A percentile compares a stretch with the other conserved stretches of the same genome.
Evolutionary conservation across 495 filamentous ascomycete species (phyloP).

Genomic region (Penicillium fimorum): DNA sequence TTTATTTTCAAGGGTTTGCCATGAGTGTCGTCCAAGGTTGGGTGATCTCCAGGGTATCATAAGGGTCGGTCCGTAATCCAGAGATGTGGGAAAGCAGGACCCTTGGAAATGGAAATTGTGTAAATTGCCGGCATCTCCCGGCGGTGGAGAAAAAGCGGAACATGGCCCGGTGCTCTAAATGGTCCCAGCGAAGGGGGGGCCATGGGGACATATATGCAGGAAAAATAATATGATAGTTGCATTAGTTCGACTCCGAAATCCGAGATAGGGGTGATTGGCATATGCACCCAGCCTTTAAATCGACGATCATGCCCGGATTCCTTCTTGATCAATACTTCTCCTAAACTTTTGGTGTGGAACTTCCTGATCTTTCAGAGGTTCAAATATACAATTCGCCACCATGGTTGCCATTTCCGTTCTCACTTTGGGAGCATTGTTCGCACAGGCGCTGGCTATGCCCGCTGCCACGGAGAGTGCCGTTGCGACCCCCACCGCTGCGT

Average conservation of each 20-base stretch:
- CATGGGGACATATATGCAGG: not conserved
- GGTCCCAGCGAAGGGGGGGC: not conserved
- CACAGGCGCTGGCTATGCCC: constrained; percentile 15
- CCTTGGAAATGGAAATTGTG: not conserved
- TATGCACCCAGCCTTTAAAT: not conserved
- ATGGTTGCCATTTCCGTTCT: constrained; percentile 20
- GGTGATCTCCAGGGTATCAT: not conserved
- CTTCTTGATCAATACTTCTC: not conserved
- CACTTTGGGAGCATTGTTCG: constrained; percentile 13
- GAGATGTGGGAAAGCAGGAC: not conserved
- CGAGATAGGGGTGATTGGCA: not conserved
- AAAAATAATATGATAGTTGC: not conserved
- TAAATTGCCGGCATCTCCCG: not conserved
- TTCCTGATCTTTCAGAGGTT: constrained; percentile 2
- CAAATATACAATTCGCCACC: constrained; percentile 3
- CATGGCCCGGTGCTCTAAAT: not conserved
- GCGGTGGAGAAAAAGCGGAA: not conserved
- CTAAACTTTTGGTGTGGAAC: constrained; percentile 3
- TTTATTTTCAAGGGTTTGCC: not conserved
- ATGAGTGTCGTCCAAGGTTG: not conserved
- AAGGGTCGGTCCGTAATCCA: constrained; percentile 1
- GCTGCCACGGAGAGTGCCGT: not conserved
- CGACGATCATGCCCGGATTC: constrained; percentile 1
- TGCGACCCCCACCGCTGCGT: constrained; percentile 16
- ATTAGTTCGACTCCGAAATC: not conserved